Conservation (phyloP, 2,329 filamentous ascomycete species). For the Ascochyta lentis region DNA sequence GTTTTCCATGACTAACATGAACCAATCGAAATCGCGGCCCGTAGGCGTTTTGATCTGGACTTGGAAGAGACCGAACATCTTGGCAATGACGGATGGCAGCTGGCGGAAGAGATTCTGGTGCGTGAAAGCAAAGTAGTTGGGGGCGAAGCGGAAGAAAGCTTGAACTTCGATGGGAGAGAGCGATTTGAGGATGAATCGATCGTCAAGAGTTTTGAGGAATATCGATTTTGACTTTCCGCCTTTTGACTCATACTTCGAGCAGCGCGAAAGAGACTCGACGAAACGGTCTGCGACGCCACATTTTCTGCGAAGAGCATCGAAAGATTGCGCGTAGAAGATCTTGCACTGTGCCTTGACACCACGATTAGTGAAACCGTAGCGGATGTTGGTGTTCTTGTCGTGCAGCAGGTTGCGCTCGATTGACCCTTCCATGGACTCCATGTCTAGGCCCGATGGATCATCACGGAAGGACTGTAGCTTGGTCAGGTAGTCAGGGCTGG, state of each 20-base stretch:
- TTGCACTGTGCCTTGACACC: conserved; percentile 97
- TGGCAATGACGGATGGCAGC: conserved; percentile 93
- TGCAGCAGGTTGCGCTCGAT: conserved; percentile 86
- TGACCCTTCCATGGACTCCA: conserved; percentile 64
- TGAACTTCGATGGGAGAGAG: conserved; percentile 90
- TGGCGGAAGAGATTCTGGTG: conserved; percentile 92
- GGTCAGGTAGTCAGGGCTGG: conserved; percentile 82
- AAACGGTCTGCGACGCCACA: conserved; percentile 94
- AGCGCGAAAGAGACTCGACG: conserved; percentile 91
- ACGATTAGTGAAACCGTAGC: conserved; percentile 93
- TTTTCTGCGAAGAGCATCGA: conserved; percentile 90
- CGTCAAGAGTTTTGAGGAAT: conserved; percentile 95
- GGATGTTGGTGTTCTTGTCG: conserved; percentile 88
- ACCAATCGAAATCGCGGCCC: conserved; percentile 92
- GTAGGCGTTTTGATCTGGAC: conserved; percentile 97
- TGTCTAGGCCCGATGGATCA: conserved; percentile 27
- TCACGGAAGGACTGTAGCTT: conserved; percentile 74
- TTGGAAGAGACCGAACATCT: conserved; percentile 99
- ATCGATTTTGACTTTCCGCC: conserved; percentile 98
- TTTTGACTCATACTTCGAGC: conserved; percentile 97
- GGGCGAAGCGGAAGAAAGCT: conserved; percentile 93
- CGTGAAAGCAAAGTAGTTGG: conserved; percentile 97
- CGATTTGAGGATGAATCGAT: conserved; percentile 90
- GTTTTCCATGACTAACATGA: conserved; percentile 95
- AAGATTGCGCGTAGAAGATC: conserved; percentile 98